phyloP scores from a whole-genome alignment of 1,284 basidiomycete genomes.

The Porogramme epimiltina region DNA sequence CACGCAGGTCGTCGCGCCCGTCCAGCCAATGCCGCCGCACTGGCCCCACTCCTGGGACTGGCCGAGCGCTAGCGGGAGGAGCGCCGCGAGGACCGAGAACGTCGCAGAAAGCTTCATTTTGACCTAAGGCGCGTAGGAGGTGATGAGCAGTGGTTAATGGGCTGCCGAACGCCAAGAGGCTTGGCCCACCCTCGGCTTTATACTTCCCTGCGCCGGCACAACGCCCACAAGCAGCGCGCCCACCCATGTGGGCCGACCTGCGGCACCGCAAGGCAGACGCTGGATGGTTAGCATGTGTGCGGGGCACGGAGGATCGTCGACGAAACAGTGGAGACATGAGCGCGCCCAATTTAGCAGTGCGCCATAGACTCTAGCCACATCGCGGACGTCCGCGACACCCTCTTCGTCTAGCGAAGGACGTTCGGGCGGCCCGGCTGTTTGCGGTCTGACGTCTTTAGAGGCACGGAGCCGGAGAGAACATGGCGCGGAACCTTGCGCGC shows the following conservation, averaged over 20 bases:
- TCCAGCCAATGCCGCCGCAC: conserved; percentile 40
- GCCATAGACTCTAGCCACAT: background rate
- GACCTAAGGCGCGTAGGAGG: background rate
- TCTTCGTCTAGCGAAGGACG: too few relatives aligned
- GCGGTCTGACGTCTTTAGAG: conserved; percentile 1
- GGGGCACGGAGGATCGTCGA: conserved; percentile 19
- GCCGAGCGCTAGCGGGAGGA: conserved; percentile 32
- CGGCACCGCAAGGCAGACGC: background rate
- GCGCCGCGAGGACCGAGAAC: conserved; percentile 29
- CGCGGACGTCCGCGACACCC: background rate
- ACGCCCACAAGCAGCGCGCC: too few relatives aligned
- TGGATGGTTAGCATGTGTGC: background rate
- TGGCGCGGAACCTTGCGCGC: background rate
- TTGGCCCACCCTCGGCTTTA: conserved; percentile 15
- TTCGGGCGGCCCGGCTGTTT: too few relatives aligned
- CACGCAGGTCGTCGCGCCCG: conserved; percentile 37
- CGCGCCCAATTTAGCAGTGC: background rate
- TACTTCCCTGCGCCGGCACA: background rate
- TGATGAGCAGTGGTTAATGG: conserved; percentile 2
- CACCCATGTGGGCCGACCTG: too few relatives aligned
- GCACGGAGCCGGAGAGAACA: background rate
- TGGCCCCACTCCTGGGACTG: conserved; percentile 37
- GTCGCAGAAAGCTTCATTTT: conserved; percentile 31
- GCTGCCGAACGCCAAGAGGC: conserved; percentile 7
- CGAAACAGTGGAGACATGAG: conserved; percentile 13